Conservation (phyloP, 805 yeast genomes). For the Yarrowia yakushimensis region DNA sequence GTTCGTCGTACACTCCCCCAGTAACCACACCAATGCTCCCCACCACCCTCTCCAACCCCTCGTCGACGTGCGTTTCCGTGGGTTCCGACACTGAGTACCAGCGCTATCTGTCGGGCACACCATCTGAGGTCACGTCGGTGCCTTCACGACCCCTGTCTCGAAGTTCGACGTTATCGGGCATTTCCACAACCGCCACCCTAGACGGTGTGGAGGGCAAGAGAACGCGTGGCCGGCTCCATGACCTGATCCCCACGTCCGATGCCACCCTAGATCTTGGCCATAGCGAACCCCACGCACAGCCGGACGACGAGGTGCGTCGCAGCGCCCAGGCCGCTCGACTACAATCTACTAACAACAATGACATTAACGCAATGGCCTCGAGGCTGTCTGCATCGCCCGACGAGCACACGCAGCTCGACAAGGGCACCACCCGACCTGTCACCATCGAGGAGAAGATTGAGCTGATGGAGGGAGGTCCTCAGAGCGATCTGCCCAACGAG, state of each 20-base stretch:
- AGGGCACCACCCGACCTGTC: constrained; percentile 22
- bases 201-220: constrained; percentile 69
- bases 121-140: constrained; percentile 18
- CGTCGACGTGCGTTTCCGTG: constrained; percentile 24
- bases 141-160: constrained; percentile 60
- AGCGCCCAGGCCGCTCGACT: not conserved
- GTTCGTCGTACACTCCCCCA: not conserved
- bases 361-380: not conserved
- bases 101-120: constrained; percentile 8
- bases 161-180: constrained; percentile 56
- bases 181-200: constrained; percentile 71
- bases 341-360: not conserved
- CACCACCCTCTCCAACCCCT: constrained; percentile 17
- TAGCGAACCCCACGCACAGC: constrained; percentile 24
- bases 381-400: constrained; percentile 1
- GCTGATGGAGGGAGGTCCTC: constrained; percentile 23
- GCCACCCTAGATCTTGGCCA: not conserved
- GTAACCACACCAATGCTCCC: constrained; percentile 1
- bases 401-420: constrained; percentile 9
- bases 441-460: constrained; percentile 26
- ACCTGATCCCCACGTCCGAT: constrained; percentile 6
- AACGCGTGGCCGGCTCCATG: constrained; percentile 27
- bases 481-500: constrained; percentile 16
- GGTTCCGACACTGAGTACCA: constrained; percentile 25
- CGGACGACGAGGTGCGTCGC: not conserved